These are phyloP conservation scores for Amanita rimosa DNA, from an alignment of 768 basidiomycete species.

Conservation along the genomic window DNA sequence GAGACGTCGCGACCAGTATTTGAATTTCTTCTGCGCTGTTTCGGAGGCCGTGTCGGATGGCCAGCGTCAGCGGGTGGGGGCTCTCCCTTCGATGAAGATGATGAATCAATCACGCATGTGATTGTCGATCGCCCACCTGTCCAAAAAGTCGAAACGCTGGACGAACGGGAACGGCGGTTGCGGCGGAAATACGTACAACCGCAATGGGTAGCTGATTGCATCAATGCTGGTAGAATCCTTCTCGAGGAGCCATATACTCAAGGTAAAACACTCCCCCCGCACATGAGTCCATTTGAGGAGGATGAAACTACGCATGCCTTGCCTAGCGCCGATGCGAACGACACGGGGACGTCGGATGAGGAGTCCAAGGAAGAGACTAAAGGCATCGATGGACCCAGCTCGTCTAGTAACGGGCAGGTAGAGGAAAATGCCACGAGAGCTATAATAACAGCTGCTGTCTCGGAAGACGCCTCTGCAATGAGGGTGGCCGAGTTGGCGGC, in stretches of 20 bases:
- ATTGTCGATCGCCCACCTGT: conserved; percentile 82
- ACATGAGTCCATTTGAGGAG: conserved; percentile 92
- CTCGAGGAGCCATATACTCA: conserved; percentile 80
- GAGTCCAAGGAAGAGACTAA: conserved; percentile 6
- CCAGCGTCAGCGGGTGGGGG: conserved; percentile 70
- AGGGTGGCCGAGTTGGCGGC: conserved; percentile 88
- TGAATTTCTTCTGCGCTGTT: conserved; percentile 87
- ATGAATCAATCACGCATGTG: conserved; percentile 86
- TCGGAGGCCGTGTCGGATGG: conserved; percentile 92
- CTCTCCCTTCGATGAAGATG: conserved; percentile 67
- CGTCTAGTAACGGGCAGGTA: conserved; percentile 3
- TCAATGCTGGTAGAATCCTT: conserved; percentile 78
- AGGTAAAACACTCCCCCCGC: conserved; percentile 82
- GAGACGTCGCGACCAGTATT: conserved; percentile 87
- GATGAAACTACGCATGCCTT: conserved; percentile 56
- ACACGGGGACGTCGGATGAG: conserved; percentile 18
- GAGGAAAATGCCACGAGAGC: conserved; percentile 7
- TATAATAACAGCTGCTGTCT: conserved; percentile 18
- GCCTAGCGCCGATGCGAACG: conserved; percentile 22
- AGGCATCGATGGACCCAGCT: not conserved
- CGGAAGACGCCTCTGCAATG: conserved; percentile 52
- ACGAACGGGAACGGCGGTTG: conserved; percentile 48
- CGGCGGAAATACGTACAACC: conserved; percentile 89
- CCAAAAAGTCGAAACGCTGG: conserved; percentile 35
- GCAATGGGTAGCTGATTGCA: conserved; percentile 95